Base-by-base conservation (phyloP, 768 basidiomycete genomes). In the Russula virescens region DNA sequence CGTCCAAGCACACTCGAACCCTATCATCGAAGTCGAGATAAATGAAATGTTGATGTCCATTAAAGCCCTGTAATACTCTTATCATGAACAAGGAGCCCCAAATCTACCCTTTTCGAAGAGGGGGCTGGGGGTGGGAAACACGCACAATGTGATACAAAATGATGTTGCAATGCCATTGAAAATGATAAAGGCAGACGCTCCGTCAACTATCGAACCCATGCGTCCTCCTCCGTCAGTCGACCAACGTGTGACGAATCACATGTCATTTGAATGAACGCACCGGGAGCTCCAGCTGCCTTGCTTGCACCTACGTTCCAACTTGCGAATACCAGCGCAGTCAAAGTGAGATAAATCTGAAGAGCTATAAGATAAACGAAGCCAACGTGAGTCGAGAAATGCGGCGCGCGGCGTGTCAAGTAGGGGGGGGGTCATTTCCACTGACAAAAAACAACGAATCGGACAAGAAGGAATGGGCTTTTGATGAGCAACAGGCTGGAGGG, bases 1-100 rank as follows among this genome's bases (percentile, higher is more conserved):
- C 8, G 82, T 78, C 85, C 86, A 88, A 19, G 63, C 68, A 65
- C 82, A 85, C 69, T 89, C 87, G 31, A 81, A 70, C 54, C 76
- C 68, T 42, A 83, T 76, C 31, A 73, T 73, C 19, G 80, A 77
- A 25, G 76, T 77, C 58, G 70, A 78, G 43, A 52, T 31, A 71
- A 58, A 73, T 65, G 31, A 80, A 68, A 1, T 76, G 77, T 10
- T 75, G 71, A 46, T 79, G 66, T 46, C 76, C 73, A 60, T 80
- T 78, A 62, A 46, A 46, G 48, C 53, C n/a, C 49, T 64, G n/a
- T 40, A 18, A 4, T 21, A 8, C 8, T 35, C 18, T 54, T 23
- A 2, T 55, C 76, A 62, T 79, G 80, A 60, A 83, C 72, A 48
- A 84, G 66, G 13, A 83, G 75, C 64, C n/a, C 78, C 5, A n/a